Conservation (phyloP, 208 protist species). For the Acanthamoeba triangularis region DNA sequence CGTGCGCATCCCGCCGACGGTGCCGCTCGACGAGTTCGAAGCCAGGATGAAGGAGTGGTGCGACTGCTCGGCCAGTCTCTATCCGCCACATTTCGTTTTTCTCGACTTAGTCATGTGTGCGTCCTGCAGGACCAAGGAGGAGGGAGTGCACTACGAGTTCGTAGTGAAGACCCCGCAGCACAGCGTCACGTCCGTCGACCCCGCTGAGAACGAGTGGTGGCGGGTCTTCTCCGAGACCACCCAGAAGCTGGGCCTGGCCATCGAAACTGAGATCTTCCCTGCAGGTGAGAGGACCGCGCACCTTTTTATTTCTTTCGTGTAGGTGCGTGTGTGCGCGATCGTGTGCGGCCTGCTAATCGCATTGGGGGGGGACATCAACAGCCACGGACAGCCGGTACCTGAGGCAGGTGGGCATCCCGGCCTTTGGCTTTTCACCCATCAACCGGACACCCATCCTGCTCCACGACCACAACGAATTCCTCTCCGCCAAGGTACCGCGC, state of each 20-base stretch:
- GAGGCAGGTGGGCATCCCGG: conserved; percentile 86
- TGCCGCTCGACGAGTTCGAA: conserved; percentile 85
- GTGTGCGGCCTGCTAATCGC: not conserved
- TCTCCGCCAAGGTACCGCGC: conserved; percentile 80
- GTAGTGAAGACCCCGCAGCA: conserved; percentile 73
- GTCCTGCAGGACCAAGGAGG: conserved; percentile 76
- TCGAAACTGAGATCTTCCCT: conserved; percentile 90
- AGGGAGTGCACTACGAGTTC: conserved; percentile 82
- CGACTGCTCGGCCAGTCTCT: not conserved
- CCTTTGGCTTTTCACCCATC: conserved; percentile 92
- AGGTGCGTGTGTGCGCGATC: not conserved
- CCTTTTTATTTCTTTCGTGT: not conserved
- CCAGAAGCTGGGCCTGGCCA: conserved; percentile 38
- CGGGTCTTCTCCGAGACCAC: conserved; percentile 40
- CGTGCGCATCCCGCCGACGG: conserved; percentile 89
- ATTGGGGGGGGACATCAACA: not conserved
- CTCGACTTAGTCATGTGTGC: not conserved
- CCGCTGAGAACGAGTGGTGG: conserved; percentile 84
- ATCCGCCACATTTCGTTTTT: not conserved
- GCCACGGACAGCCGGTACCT: conserved; percentile 90
- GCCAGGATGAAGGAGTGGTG: conserved; percentile 83
- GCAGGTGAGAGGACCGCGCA: no score
- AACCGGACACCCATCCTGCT: conserved; percentile 91
- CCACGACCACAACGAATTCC: conserved; percentile 94
- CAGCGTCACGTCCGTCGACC: conserved; percentile 77